Evolutionary conservation across 306 rosid genomes (phyloP).

Genomic region (Castanea mollissima): DNA sequence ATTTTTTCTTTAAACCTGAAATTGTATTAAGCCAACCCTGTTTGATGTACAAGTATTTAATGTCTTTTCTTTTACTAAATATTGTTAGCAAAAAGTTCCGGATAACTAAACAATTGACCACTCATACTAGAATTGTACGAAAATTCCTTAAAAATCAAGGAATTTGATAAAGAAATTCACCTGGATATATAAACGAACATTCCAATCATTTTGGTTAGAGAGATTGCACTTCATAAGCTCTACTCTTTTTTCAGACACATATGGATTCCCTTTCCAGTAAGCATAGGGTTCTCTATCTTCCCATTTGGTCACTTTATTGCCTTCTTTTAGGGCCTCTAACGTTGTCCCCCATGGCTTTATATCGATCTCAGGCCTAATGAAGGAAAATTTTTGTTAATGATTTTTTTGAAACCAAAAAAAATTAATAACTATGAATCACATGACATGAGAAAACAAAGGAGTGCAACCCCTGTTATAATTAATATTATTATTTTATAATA

Average conservation of each 20-base stretch:
- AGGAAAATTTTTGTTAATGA: neutral
- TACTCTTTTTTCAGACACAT: constrained; percentile 5
- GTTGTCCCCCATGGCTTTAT: constrained; percentile 45
- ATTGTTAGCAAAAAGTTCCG: too few relatives aligned
- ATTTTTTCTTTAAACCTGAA: too few relatives aligned
- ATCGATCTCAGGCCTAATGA: constrained; percentile 38
- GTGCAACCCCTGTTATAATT: too few relatives aligned
- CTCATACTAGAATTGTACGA: too few relatives aligned
- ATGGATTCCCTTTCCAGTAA: constrained; percentile 53
- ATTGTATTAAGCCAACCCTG: too few relatives aligned
- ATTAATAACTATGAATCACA: neutral
- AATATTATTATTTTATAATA: too few relatives aligned
- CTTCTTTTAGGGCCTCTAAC: constrained; percentile 23
- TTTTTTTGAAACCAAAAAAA: too few relatives aligned
- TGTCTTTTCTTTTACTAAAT: too few relatives aligned
- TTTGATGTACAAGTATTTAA: too few relatives aligned
- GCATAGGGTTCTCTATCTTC: constrained; percentile 43
- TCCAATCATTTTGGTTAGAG: constrained; percentile 32
- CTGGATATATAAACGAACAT: constrained; percentile 34
- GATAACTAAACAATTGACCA: too few relatives aligned
- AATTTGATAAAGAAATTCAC: constrained; percentile 11
- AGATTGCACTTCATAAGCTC: constrained; percentile 34
- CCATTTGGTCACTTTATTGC: constrained; percentile 38
- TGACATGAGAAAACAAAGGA: too few relatives aligned
- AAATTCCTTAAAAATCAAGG: neutral